These are phyloP conservation scores for Amanita rubescens DNA, from an alignment of 768 basidiomycete genomes.

Conservation along the genomic window DNA sequence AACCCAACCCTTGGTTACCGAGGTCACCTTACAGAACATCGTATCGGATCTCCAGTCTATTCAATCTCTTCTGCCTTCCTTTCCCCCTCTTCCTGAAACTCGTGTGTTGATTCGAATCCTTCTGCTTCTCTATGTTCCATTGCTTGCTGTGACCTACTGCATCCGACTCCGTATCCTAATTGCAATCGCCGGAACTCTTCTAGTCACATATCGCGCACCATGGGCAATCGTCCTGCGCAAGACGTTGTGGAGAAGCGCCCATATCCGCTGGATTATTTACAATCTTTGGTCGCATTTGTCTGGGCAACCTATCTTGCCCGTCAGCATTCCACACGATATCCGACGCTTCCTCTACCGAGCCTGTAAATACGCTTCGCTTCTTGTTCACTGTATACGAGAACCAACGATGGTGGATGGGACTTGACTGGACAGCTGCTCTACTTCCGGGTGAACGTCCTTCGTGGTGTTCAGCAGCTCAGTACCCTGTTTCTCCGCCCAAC, in stretches of 20 bases:
- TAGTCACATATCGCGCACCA: slow-evolving; percentile 60
- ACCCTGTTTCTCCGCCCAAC: slow-evolving; percentile 62
- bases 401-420: slow-evolving; percentile 96
- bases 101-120: slow-evolving; percentile 46
- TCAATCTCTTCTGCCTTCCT: slow-evolving; percentile 45
- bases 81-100: slow-evolving; percentile 23
- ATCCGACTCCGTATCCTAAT: slow-evolving; percentile 57
- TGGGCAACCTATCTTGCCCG: slow-evolving; percentile 33
- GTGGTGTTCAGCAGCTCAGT: slow-evolving; percentile 61
- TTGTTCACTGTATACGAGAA: slow-evolving; percentile 90
- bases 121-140: slow-evolving; percentile 54
- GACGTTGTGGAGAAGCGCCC: slow-evolving; percentile 56
- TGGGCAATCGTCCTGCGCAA: slow-evolving; percentile 52
- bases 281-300: slow-evolving; percentile 42
- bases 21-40: slow-evolving; percentile 42
- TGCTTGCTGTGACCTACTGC: slow-evolving; percentile 55
- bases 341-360: slow-evolving; percentile 26
- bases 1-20: slow-evolving; percentile 34
- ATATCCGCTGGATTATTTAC: slow-evolving; percentile 59
- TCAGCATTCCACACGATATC: slow-evolving; percentile 33
- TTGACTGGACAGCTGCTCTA: slow-evolving; percentile 93
- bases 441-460: slow-evolving; percentile 86
- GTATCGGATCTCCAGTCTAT: slow-evolving; percentile 64
- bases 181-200: slow-evolving; percentile 48
- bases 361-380: slow-evolving; percentile 54